phyloP scores from a whole-genome alignment of 2,329 filamentous ascomycete species.

The Paraphaeosphaeria sporulosa region DNA sequence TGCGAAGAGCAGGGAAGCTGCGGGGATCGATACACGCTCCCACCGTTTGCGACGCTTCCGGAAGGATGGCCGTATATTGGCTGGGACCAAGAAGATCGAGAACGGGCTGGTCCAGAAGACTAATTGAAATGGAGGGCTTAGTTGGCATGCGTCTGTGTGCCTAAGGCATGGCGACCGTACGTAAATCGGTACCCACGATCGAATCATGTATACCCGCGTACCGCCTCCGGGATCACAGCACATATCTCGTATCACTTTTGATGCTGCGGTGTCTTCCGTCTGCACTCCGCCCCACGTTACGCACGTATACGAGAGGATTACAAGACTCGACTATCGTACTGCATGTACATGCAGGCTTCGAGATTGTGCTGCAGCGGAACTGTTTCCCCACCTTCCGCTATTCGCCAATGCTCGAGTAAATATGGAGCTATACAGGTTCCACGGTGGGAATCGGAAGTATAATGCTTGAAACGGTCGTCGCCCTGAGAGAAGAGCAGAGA shows the following conservation, averaged over 20 bases:
- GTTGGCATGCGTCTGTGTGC: neutral
- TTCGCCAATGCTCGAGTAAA: neutral
- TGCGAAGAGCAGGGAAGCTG: slow-evolving; percentile 58
- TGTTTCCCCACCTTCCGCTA: neutral
- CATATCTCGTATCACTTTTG: neutral
- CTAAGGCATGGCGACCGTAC: neutral
- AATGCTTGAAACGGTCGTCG: neutral
- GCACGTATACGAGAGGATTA: neutral
- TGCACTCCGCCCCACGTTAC: neutral
- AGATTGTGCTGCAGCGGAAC: slow-evolving; percentile 3
- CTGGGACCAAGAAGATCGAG: slow-evolving; percentile 55
- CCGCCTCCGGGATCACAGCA: neutral
- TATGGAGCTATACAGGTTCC: neutral
- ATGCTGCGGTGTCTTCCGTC: neutral
- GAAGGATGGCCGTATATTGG: slow-evolving; percentile 68
- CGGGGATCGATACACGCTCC: slow-evolving; percentile 65
- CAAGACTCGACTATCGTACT: neutral
- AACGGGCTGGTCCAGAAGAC: slow-evolving; percentile 31
- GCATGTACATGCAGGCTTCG: neutral
- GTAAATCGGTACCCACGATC: neutral
- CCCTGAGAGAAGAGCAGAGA: neutral
- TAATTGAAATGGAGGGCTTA: slow-evolving; percentile 15
- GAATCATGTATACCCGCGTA: neutral
- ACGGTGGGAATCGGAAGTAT: neutral
- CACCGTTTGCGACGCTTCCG: slow-evolving; percentile 65